A percentile compares a stretch with the other conserved stretches of the same genome.
These are phyloP conservation scores for Coemansia sp. DNA, from an alignment of 192 early-diverging fungal genomes.

Conservation along the genomic window DNA sequence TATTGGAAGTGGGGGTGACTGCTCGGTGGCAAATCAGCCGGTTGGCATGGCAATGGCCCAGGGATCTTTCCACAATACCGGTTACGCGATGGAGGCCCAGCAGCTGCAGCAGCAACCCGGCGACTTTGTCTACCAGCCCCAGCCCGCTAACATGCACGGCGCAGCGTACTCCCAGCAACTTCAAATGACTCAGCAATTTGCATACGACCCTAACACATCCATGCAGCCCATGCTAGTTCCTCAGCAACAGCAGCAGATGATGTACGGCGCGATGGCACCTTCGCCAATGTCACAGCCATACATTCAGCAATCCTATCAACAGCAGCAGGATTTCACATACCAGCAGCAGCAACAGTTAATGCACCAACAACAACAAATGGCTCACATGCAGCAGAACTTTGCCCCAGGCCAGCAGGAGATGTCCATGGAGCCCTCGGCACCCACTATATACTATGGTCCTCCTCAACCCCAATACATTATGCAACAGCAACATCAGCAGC, in stretches of 20 bases:
- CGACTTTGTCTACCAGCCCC: background rate
- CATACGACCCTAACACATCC: background rate
- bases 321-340: constrained; percentile 3
- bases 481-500: constrained; percentile 11
- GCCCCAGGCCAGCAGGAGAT: constrained; percentile 17
- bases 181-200: background rate
- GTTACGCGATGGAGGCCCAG: background rate
- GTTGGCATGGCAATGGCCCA: background rate
- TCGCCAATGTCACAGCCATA: constrained; percentile 11
- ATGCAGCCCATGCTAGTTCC: background rate
- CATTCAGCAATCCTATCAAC: constrained; percentile 6
- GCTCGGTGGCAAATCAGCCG: constrained; percentile 8
- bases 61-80: background rate
- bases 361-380: constrained; percentile 6
- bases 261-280: constrained; percentile 9
- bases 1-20: background rate
- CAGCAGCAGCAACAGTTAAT: constrained; percentile 7
- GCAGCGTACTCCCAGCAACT: background rate
- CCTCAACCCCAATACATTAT: constrained; percentile 13
- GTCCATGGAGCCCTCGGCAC: constrained; percentile 19
- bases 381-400: constrained; percentile 5
- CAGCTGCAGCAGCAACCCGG: background rate
- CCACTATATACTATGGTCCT: constrained; percentile 6
- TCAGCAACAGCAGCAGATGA: constrained; percentile 17
- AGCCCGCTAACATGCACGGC: background rate